These are phyloP conservation scores for Polyporus arcularius DNA, from an alignment of 768 basidiomycete species.

Conservation along the genomic window DNA sequence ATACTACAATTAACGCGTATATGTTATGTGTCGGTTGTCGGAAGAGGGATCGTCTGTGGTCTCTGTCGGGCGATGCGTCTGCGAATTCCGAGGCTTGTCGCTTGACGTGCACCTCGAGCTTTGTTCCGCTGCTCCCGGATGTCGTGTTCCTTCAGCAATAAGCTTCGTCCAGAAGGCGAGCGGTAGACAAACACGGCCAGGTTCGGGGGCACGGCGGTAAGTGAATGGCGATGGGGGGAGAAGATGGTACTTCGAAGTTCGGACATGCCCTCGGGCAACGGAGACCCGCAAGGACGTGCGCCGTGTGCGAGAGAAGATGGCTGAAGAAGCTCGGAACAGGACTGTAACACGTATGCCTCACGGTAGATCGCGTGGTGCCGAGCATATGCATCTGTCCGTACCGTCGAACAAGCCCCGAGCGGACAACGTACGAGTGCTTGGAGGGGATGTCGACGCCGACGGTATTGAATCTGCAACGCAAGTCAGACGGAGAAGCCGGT, in stretches of 20 bases:
- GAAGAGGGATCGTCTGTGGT: slow-evolving; percentile 13
- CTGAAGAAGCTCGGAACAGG: slow-evolving; percentile 73
- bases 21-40: slow-evolving; percentile 3
- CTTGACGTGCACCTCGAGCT: slow-evolving; percentile 75
- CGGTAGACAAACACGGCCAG: slow-evolving; percentile 61
- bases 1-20: too few relatives aligned
- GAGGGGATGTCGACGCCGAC: slow-evolving; percentile 72
- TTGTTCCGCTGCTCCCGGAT: slow-evolving; percentile 73
- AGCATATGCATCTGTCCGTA: slow-evolving; percentile 30
- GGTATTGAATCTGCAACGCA: slow-evolving; percentile 62
- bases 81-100: slow-evolving; percentile 42
- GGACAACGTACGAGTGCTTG: slow-evolving; percentile 59
- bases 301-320: slow-evolving; percentile 60
- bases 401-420: slow-evolving; percentile 84
- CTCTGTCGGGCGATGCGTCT: slow-evolving; percentile 21
- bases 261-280: slow-evolving; percentile 45
- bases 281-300: slow-evolving; percentile 55
- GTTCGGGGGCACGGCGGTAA: slow-evolving; percentile 45
- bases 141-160: slow-evolving; percentile 70
- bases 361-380: neutral
- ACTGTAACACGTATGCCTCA: slow-evolving; percentile 59
- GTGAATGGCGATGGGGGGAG: slow-evolving; percentile 47
- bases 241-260: slow-evolving; percentile 50
- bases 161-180: slow-evolving; percentile 65
- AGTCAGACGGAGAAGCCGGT: neutral